phyloP scores from a whole-genome alignment of 257 asterid genomes.

The Plantago ovata region DNA sequence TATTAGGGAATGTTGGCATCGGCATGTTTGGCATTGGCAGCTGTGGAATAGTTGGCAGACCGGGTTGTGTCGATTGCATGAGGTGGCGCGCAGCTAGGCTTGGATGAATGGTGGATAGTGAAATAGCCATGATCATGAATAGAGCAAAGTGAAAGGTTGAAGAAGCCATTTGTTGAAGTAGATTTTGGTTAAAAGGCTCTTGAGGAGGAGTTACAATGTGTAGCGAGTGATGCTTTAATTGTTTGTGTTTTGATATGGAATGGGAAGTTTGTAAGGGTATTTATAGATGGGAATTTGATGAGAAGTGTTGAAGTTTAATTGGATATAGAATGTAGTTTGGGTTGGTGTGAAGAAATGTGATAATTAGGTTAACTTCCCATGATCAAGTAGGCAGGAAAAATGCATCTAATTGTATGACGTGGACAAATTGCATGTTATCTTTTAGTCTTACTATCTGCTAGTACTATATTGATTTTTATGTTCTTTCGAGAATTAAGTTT shows the following conservation, averaged over 20 bases:
- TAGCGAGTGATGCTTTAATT: background rate
- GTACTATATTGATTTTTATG: too few relatives aligned
- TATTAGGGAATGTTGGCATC: background rate
- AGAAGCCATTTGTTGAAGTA: background rate
- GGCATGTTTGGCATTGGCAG: conserved; percentile 1
- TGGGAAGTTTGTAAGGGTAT: background rate
- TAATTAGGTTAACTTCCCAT: conserved; percentile 4
- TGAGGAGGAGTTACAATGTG: background rate
- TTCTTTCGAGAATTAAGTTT: too few relatives aligned
- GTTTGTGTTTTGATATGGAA: background rate
- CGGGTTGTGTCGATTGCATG: background rate
- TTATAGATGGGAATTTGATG: conserved; percentile 5
- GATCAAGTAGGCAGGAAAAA: too few relatives aligned
- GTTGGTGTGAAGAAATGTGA: background rate
- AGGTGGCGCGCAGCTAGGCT: conserved; percentile 1
- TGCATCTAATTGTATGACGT: too few relatives aligned
- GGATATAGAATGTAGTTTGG: background rate
- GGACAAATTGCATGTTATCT: too few relatives aligned
- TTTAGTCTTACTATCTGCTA: too few relatives aligned
- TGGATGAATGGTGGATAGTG: background rate
- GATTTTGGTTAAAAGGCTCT: background rate
- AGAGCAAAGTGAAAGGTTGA: background rate
- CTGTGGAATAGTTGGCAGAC: background rate
- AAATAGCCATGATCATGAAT: conserved; percentile 2
- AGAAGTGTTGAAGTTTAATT: background rate